Base-by-base conservation (phyloP, 129 eudicot genomes). In the Ambrosia artemisiifolia region DNA sequence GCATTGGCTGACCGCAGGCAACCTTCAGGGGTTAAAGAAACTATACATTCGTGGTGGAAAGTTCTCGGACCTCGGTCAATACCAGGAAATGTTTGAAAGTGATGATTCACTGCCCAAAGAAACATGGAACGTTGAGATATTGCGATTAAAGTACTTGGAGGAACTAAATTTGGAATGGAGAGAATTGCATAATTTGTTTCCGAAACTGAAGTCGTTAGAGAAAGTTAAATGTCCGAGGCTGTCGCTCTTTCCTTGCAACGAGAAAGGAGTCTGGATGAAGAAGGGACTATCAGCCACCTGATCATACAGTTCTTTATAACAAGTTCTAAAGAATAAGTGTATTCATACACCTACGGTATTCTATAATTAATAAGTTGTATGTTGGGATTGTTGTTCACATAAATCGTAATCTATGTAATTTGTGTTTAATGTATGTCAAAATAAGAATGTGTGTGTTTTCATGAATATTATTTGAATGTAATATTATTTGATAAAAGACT, bases 1-100 rank as follows among this genome's bases (percentile, higher is more conserved):
- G 9, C 7, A 1, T 5, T 80, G 87, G 88, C 75, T 86, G 57
- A 75, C 65, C 32, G 76, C 84, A 4, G 63, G 46, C 6, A 74
- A 69, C 2, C 82, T 83, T 54, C 4, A 67, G 42, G 44, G 63
- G 10, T 66, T 86, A 34, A 49, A 73, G 79, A 86, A 83, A 56
- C 78, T 86, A 1, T 83, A 86, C 70, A 78, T 86, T 56, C 85
- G 91, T 13, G 91, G 88, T 42, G 91, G 91, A 7, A 11, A 74
- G 6, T 73, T 86, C 48, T 33, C 65, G 7, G 83, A 82, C 56
- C 57, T 87, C 10, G 79, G 77, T 18, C 80, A 69, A 16, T 64
- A 60, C 19, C 62, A 70, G n/a, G 83, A 77, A 12, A 42, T 12
- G 11, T 3, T 9, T 8, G 65, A 72, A 3, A 34, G 34, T 12